Percentiles rank a stretch among this genome's conserved stretches.
phyloP scores from a whole-genome alignment of 2,329 filamentous ascomycete genomes.

The Arthroderma sp. region DNA sequence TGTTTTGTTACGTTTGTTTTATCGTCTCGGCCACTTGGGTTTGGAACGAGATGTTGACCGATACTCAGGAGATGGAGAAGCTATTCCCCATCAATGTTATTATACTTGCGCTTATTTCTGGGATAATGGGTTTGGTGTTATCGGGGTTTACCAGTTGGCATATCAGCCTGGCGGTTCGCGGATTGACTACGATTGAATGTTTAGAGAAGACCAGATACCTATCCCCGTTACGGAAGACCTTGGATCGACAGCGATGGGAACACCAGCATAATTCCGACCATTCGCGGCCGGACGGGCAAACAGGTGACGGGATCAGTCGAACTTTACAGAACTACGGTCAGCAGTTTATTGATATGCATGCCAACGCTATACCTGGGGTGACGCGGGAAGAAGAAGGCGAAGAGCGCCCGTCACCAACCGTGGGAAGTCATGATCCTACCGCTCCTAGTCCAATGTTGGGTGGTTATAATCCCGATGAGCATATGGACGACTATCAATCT shows the following conservation, averaged over 20 bases:
- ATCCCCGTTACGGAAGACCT: conserved; percentile 58
- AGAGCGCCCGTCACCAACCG: conserved; percentile 31
- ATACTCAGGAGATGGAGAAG: conserved; percentile 58
- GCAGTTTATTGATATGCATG: conserved; percentile 67
- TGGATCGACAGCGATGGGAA: conserved; percentile 49
- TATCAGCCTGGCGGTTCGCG: conserved; percentile 61
- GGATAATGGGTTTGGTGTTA: conserved; percentile 82
- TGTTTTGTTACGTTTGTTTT: conserved; percentile 77
- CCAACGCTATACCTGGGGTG: conserved; percentile 66
- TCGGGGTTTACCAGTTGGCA: conserved; percentile 88
- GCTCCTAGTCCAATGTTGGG: not conserved
- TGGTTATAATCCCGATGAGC: conserved; percentile 9
- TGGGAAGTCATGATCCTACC: conserved; percentile 12
- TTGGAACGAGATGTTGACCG: conserved; percentile 64
- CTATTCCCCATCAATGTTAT: conserved; percentile 85
- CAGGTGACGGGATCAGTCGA: conserved; percentile 24
- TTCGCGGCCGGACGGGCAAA: conserved; percentile 4
- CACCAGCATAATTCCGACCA: conserved; percentile 23
- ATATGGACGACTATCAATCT: conserved; percentile 18
- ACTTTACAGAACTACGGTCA: conserved; percentile 51
- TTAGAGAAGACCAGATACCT: conserved; percentile 92
- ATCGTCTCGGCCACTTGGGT: conserved; percentile 68
- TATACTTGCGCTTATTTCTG: conserved; percentile 69
- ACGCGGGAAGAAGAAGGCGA: conserved; percentile 74
- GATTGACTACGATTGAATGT: conserved; percentile 90